phyloP scores from a whole-genome alignment of 108 stramenopile genomes.

The Skeletonema grethae region DNA sequence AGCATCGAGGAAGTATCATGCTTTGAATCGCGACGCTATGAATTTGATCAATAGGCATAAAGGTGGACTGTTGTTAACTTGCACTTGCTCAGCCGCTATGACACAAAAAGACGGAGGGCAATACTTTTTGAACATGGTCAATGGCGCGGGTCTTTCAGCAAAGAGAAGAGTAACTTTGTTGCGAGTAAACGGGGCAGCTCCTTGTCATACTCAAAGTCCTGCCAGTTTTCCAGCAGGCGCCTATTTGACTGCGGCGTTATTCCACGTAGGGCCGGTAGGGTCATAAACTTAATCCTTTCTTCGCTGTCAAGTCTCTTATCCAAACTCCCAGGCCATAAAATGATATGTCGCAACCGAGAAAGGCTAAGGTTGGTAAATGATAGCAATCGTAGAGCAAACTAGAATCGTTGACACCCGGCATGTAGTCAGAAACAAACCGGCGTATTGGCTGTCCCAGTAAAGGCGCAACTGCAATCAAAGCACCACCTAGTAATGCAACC shows the following conservation, averaged over 20 bases:
- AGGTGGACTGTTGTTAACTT: constrained; percentile 92
- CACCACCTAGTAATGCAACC: constrained; percentile 8
- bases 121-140: constrained; percentile 75
- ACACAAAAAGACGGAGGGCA: constrained; percentile 90
- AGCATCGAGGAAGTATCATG: constrained; percentile 87
- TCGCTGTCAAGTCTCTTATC: constrained; percentile 4
- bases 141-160: constrained; percentile 72
- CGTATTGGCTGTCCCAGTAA: constrained; percentile 5
- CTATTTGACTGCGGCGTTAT: constrained; percentile 83
- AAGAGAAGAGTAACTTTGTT: constrained; percentile 67
- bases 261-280: constrained; percentile 57
- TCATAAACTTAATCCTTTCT: constrained; percentile 4
- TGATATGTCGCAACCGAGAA: constrained; percentile 17
- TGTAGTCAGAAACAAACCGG: background rate
- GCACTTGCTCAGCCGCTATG: constrained; percentile 95
- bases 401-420: constrained; percentile 11
- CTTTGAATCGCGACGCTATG: constrained; percentile 89
- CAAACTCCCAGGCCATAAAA: constrained; percentile 15
- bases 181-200: constrained; percentile 70
- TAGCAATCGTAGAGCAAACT: constrained; percentile 19
- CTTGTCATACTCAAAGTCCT: constrained; percentile 85
- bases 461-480: background rate
- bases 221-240: constrained; percentile 75
- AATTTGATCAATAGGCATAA: constrained; percentile 59
- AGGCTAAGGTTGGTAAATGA: constrained; percentile 14